phyloP scores from a whole-genome alignment of 768 basidiomycete species.

The Phlebiopsis gigantea region DNA sequence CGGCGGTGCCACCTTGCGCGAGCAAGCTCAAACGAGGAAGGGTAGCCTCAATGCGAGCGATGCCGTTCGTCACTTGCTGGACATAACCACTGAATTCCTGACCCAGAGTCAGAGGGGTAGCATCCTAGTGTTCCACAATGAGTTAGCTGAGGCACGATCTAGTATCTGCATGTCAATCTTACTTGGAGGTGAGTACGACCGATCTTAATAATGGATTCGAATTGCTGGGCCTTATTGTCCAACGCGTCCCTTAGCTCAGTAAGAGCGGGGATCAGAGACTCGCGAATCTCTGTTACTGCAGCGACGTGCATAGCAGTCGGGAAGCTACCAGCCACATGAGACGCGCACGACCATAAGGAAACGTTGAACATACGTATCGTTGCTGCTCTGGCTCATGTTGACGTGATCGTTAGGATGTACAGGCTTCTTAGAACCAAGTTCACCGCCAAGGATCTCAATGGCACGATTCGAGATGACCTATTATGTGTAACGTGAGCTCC shows the following conservation, averaged over 20 bases:
- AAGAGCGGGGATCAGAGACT: conserved; percentile 79
- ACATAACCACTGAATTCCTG: conserved; percentile 99
- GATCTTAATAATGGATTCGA: conserved; percentile 95
- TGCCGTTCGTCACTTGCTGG: conserved; percentile 87
- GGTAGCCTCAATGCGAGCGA: conserved; percentile 74
- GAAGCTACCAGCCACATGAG: conserved; percentile 50
- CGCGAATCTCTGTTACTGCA: conserved; percentile 82
- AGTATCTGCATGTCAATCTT: background rate
- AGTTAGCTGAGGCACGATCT: background rate
- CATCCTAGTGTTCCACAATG: conserved; percentile 54
- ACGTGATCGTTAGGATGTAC: conserved; percentile 99
- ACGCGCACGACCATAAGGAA: background rate
- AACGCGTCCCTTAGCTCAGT: conserved; percentile 80
- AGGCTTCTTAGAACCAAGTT: conserved; percentile 93
- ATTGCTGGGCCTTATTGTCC: conserved; percentile 73
- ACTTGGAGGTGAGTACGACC: conserved; percentile 95
- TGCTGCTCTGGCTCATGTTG: conserved; percentile 98
- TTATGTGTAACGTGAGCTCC: background rate
- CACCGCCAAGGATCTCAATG: conserved; percentile 92
- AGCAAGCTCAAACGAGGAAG: conserved; percentile 84
- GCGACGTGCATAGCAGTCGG: conserved; percentile 99
- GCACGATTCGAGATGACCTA: conserved; percentile 98
- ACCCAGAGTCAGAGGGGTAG: conserved; percentile 93
- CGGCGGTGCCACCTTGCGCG: conserved; percentile 97
- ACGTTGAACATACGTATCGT: conserved; percentile 75